Conservation (phyloP, 176 grass and related monocot genomes). For the bread wheat (Triticum aestivum) region DNA sequence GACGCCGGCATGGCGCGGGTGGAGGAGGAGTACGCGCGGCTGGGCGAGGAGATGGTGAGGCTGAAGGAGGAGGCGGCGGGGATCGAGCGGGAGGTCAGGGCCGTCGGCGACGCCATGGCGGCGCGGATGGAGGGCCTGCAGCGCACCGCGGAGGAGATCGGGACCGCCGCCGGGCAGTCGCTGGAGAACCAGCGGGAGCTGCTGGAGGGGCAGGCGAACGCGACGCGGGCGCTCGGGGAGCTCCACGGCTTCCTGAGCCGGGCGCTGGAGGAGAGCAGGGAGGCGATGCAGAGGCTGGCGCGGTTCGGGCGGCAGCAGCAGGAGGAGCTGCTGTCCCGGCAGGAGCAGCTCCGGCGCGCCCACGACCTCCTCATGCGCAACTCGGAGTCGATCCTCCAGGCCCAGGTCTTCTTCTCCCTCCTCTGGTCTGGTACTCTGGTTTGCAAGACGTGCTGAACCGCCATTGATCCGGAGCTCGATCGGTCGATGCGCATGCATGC, state of each 20-base stretch:
- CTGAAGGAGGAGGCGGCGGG: slow-evolving; percentile 38
- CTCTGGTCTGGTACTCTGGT: background rate
- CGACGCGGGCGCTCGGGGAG: slow-evolving; percentile 31
- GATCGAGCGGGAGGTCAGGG: slow-evolving; percentile 50
- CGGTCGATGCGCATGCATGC: slow-evolving; percentile 14
- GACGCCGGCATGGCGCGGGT: slow-evolving; percentile 45
- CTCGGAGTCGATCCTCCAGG: slow-evolving; percentile 52
- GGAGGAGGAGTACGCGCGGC: slow-evolving; percentile 45
- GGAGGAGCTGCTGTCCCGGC: slow-evolving; percentile 49
- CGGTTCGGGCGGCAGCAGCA: slow-evolving; percentile 59
- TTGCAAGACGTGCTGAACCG: background rate
- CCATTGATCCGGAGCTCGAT: background rate
- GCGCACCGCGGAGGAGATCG: slow-evolving; percentile 52
- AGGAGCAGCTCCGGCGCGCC: slow-evolving; percentile 57
- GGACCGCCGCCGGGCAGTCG: slow-evolving; percentile 27
- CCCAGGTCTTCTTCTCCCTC: slow-evolving; percentile 35
- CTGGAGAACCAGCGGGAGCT: slow-evolving; percentile 59
- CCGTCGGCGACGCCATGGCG: slow-evolving; percentile 45
- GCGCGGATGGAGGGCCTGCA: slow-evolving; percentile 56
- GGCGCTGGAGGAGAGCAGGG: slow-evolving; percentile 58
- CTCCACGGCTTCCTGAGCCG: slow-evolving; percentile 42
- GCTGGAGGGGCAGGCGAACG: slow-evolving; percentile 44
- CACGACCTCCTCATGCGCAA: slow-evolving; percentile 59
- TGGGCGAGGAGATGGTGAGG: slow-evolving; percentile 46
- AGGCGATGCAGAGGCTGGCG: slow-evolving; percentile 52